A percentile compares a stretch with the other conserved stretches of the same genome.
phyloP scores from a whole-genome alignment of 306 rosid genomes.

The Geum urbanum region DNA sequence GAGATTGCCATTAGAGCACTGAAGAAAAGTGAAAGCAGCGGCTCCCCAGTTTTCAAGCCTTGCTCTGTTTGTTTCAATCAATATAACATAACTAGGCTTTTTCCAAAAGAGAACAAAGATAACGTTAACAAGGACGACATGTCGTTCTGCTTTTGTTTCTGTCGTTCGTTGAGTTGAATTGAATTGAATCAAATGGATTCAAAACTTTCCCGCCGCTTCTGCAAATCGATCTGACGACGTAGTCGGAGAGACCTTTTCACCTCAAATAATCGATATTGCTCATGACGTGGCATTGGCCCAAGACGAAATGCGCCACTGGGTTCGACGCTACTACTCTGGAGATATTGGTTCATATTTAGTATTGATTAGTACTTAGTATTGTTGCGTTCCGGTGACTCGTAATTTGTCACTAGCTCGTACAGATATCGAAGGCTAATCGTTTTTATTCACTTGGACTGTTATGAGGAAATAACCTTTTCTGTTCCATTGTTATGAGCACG shows the following conservation, averaged over 20 bases:
- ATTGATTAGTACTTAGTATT: too few species aligned
- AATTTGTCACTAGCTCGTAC: too few species aligned
- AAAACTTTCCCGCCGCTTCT: background rate
- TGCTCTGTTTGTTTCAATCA: too few species aligned
- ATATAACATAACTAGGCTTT: too few species aligned
- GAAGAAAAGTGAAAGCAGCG: background rate
- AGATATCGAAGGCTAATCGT: too few species aligned
- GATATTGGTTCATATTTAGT: too few species aligned
- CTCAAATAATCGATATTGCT: background rate
- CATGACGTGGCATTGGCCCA: background rate
- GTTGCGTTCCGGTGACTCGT: too few species aligned
- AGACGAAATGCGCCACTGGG: background rate
- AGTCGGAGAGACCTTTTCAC: background rate
- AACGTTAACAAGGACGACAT: background rate
- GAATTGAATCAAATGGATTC: background rate
- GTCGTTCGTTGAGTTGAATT: background rate
- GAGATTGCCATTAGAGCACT: conserved; percentile 34
- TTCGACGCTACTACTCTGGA: background rate
- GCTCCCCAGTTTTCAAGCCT: background rate
- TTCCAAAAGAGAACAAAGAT: too few species aligned
- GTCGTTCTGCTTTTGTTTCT: background rate
- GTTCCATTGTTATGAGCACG: too few species aligned
- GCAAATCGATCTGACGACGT: too few species aligned
- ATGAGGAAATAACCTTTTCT: too few species aligned
- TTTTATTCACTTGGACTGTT: too few species aligned